Percentiles rank a stretch among this genome's conserved stretches.
These are phyloP conservation scores for Symbiodinium pilosum DNA, from an alignment of 73 alveolate species.

Conservation along the genomic window DNA sequence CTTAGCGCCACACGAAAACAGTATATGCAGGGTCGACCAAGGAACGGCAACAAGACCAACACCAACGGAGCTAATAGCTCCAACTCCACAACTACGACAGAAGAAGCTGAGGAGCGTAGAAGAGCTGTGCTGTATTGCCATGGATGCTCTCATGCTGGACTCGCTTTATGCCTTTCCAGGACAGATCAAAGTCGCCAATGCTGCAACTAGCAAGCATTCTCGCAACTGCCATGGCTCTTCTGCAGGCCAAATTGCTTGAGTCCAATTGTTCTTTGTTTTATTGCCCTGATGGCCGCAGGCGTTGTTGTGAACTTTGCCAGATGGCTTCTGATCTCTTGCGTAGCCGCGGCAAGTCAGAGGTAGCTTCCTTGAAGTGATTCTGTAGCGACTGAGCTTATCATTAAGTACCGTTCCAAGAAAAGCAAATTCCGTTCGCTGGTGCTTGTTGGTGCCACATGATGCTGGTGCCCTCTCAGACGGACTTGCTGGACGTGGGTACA, in stretches of 20 bases:
- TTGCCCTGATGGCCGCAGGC: no score
- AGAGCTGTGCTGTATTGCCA: no score
- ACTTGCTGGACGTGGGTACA: neutral
- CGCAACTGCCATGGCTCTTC: neutral
- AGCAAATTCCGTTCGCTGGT: neutral
- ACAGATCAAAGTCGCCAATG: neutral
- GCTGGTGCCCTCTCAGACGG: constrained; percentile 8
- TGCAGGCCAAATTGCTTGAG: no score
- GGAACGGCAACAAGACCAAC: neutral
- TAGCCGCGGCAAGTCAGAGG: no score
- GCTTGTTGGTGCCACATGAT: neutral
- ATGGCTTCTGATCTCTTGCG: no score
- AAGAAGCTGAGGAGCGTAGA: constrained; percentile 61
- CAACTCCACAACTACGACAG: constrained; percentile 57
- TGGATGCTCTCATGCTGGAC: no score
- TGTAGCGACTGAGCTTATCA: neutral
- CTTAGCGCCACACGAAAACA: neutral
- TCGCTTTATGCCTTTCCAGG: neutral
- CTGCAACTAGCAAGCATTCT: neutral
- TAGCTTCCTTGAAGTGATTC: neutral
- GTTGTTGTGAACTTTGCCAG: neutral
- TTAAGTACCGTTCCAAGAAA: no score
- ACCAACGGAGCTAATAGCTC: constrained; percentile 32
- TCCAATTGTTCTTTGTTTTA: no score
- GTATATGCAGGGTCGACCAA: no score